Evolutionary conservation across 768 basidiomycete species (phyloP).

Genomic region (Xerocomellus amylosporus): DNA sequence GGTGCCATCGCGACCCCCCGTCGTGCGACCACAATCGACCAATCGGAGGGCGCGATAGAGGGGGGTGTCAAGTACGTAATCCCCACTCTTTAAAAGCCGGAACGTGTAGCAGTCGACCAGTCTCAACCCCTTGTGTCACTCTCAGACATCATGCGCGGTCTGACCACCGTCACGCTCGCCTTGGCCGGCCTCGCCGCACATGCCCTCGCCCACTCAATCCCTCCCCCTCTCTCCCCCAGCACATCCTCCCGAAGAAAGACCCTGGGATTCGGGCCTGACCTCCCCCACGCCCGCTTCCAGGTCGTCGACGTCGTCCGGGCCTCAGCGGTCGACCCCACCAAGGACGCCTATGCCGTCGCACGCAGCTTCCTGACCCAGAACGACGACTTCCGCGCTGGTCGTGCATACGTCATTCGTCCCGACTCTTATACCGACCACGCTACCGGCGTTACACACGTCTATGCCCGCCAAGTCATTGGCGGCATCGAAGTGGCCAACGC

Average conservation of each 20-base stretch:
- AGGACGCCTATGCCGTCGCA: slow-evolving; percentile 62
- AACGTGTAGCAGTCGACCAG: neutral
- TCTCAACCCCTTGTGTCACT: neutral
- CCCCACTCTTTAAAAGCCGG: slow-evolving; percentile 14
- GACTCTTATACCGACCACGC: slow-evolving; percentile 86
- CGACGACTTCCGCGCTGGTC: slow-evolving; percentile 34
- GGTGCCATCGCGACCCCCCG: slow-evolving; percentile 12
- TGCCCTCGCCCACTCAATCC: slow-evolving; percentile 44
- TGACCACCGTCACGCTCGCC: slow-evolving; percentile 60
- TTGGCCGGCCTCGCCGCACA: slow-evolving; percentile 59
- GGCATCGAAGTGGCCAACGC: slow-evolving; percentile 88
- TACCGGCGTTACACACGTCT: slow-evolving; percentile 88
- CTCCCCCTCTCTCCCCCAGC: slow-evolving; percentile 9
- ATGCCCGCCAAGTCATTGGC: slow-evolving; percentile 79
- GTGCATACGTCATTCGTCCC: slow-evolving; percentile 59
- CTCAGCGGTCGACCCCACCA: slow-evolving; percentile 37
- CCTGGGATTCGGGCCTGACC: slow-evolving; percentile 81
- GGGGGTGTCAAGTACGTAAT: slow-evolving; percentile 21
- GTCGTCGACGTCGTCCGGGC: slow-evolving; percentile 38
- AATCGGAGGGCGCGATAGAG: slow-evolving; percentile 12
- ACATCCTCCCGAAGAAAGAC: slow-evolving; percentile 62
- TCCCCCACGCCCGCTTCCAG: slow-evolving; percentile 67
- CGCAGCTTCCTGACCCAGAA: slow-evolving; percentile 51
- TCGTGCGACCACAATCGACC: slow-evolving; percentile 21
- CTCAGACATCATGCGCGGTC: slow-evolving; percentile 51